Evolutionary conservation across 495 filamentous ascomycete genomes (phyloP).

Genomic region (Penicillium canariense): DNA sequence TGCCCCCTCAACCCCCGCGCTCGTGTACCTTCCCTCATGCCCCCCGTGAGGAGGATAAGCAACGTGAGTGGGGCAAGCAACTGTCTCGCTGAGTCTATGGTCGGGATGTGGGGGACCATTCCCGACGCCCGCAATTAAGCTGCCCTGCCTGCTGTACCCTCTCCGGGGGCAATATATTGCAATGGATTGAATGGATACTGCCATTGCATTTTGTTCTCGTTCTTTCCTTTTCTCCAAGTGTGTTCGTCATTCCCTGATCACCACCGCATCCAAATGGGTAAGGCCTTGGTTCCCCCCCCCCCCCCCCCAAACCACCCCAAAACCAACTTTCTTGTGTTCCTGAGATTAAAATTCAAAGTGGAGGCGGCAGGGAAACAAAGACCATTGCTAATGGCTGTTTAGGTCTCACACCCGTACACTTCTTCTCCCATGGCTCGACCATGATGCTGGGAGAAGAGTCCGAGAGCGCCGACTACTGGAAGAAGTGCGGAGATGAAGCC

Average conservation of each 20-base stretch:
- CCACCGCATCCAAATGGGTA: not conserved
- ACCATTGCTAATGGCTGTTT: not conserved
- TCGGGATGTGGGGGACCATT: slow-evolving; percentile 25
- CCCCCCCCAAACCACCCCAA: too few species aligned
- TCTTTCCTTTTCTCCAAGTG: not conserved
- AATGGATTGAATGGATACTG: not conserved
- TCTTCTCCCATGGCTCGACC: slow-evolving; percentile 67
- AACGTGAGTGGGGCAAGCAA: too few species aligned
- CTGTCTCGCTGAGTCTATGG: too few species aligned
- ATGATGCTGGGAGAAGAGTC: slow-evolving; percentile 66
- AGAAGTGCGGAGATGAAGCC: slow-evolving; percentile 58
- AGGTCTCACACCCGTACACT: slow-evolving; percentile 55
- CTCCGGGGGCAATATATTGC: slow-evolving; percentile 1
- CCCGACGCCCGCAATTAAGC: slow-evolving; percentile 6
- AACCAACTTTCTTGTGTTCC: too few species aligned
- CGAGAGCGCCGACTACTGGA: slow-evolving; percentile 58
- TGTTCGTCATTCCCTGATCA: not conserved
- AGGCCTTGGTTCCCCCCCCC: not conserved
- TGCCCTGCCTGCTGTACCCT: not conserved
- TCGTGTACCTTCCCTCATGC: too few species aligned
- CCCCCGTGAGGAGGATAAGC: not conserved
- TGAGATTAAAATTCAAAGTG: too few species aligned
- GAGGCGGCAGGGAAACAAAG: not conserved
- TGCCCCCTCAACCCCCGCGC: not conserved
- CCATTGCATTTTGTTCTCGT: not conserved